Conservation (phyloP, 1,284 basidiomycete genomes). For the Macrocystidia cucumis region DNA sequence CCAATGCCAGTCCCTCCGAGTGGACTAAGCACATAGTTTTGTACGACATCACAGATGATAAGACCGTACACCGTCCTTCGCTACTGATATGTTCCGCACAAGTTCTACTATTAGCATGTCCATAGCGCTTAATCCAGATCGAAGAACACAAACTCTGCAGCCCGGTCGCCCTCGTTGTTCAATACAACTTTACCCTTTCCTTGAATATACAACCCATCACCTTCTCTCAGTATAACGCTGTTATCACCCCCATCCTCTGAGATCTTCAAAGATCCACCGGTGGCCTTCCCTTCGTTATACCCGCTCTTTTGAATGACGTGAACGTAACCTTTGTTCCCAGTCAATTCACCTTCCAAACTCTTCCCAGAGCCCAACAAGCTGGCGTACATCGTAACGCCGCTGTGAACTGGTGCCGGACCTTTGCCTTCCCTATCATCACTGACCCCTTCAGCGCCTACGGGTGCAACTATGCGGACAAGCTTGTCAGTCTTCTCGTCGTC, state of each 20-base stretch:
- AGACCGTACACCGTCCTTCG: too few relatives aligned
- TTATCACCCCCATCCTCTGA: conserved; percentile 23
- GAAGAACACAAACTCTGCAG: conserved; percentile 15
- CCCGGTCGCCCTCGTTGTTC: conserved; percentile 16
- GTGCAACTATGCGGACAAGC: conserved; percentile 67
- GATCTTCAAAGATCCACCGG: conserved; percentile 15
- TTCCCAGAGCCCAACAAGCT: conserved; percentile 45
- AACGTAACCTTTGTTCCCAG: conserved; percentile 51
- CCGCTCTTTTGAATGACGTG: conserved; percentile 73
- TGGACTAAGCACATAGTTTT: too few relatives aligned
- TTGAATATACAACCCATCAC: conserved; percentile 24
- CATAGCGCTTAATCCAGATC: conserved; percentile 17
- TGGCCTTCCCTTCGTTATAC: conserved; percentile 41
- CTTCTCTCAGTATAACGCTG: conserved; percentile 13
- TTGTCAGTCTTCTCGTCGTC: conserved; percentile 77
- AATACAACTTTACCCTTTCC: conserved; percentile 32
- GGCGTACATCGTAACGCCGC: conserved; percentile 54
- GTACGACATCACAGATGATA: too few relatives aligned
- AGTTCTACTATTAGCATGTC: too few relatives aligned
- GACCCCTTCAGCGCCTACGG: conserved; percentile 49
- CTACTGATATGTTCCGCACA: too few relatives aligned
- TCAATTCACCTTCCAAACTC: conserved; percentile 43
- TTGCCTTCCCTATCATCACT: conserved; percentile 50
- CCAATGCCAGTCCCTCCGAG: too few relatives aligned
- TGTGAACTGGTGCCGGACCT: conserved; percentile 72